Percentiles rank a stretch among this genome's conserved stretches.
Evolutionary conservation across 129 eudicot species (phyloP).

Genomic region (Flaveria robusta): DNA sequence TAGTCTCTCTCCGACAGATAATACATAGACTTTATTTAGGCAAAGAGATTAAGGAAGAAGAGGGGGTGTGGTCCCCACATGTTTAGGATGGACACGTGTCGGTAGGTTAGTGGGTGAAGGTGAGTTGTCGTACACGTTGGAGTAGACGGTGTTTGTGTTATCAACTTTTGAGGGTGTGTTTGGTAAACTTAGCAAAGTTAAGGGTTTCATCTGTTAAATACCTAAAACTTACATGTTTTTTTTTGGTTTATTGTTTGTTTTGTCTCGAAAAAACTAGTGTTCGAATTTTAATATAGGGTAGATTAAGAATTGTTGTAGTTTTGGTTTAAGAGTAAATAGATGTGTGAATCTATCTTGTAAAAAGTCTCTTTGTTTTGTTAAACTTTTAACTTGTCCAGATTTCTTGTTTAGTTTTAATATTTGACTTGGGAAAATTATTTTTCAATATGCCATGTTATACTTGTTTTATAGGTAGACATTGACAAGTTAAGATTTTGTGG

Average conservation of each 20-base stretch:
- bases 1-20: slow-evolving; percentile 29
- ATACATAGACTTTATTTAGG: slow-evolving; percentile 41
- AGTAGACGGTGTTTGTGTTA: background rate
- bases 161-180: background rate
- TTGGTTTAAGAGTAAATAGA: too few species aligned
- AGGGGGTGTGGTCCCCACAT: slow-evolving; percentile 19
- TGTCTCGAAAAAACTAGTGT: background rate
- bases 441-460: too few species aligned
- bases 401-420: too few species aligned
- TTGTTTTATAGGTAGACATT: too few species aligned
- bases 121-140: slow-evolving; percentile 51
- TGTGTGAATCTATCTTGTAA: too few species aligned
- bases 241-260: background rate
- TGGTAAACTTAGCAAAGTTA: background rate
- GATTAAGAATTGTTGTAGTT: too few species aligned
- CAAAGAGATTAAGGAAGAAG: slow-evolving; percentile 27
- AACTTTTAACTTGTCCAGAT: too few species aligned
- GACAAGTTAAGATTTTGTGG: too few species aligned
- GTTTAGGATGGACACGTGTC: slow-evolving; percentile 33
- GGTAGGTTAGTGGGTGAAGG: background rate
- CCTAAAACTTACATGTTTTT: too few species aligned
- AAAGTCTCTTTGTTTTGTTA: too few species aligned
- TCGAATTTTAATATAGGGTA: too few species aligned
- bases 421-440: too few species aligned
- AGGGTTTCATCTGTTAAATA: background rate